phyloP scores from a whole-genome alignment of 2,329 filamentous ascomycete genomes.

The Tolypocladium capitatum region DNA sequence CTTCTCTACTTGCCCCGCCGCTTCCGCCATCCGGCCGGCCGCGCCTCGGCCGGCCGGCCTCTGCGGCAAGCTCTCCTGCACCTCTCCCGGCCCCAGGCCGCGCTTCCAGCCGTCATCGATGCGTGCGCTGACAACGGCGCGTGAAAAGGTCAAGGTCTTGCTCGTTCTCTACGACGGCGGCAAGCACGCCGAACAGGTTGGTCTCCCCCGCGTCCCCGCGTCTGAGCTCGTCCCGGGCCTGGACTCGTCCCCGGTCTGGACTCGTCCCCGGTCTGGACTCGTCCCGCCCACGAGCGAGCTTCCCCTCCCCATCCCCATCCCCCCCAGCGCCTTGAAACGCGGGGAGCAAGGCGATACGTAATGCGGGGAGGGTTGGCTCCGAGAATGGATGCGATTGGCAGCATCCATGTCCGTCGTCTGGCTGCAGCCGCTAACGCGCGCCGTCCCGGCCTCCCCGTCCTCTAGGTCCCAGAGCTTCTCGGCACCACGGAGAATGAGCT shows the following conservation, averaged over 20 bases:
- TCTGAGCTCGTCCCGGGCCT: too few relatives aligned
- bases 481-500: conserved; percentile 98
- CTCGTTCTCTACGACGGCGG: conserved; percentile 86
- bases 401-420: not conserved
- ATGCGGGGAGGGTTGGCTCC: conserved; percentile 2
- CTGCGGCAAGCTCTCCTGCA: conserved; percentile 6
- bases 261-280: too few relatives aligned
- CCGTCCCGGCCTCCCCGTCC: not conserved
- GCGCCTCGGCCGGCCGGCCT: conserved; percentile 4
- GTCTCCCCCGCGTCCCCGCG: too few relatives aligned
- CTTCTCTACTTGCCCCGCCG: conserved; percentile 10
- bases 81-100: conserved; percentile 23
- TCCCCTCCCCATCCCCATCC: too few relatives aligned
- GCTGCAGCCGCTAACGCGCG: not conserved
- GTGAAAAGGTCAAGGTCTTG: conserved; percentile 78
- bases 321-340: not conserved
- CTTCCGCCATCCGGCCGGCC: conserved; percentile 5
- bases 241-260: too few relatives aligned
- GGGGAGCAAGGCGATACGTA: not conserved
- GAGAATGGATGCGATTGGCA: not conserved
- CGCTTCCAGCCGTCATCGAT: conserved; percentile 24
- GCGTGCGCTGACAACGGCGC: conserved; percentile 29
- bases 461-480: conserved; percentile 62
- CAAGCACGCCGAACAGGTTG: conserved; percentile 75
- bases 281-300: not conserved